These are phyloP conservation scores for Neurospora sp. DNA, from an alignment of 495 filamentous ascomycete genomes.

Conservation along the genomic window DNA sequence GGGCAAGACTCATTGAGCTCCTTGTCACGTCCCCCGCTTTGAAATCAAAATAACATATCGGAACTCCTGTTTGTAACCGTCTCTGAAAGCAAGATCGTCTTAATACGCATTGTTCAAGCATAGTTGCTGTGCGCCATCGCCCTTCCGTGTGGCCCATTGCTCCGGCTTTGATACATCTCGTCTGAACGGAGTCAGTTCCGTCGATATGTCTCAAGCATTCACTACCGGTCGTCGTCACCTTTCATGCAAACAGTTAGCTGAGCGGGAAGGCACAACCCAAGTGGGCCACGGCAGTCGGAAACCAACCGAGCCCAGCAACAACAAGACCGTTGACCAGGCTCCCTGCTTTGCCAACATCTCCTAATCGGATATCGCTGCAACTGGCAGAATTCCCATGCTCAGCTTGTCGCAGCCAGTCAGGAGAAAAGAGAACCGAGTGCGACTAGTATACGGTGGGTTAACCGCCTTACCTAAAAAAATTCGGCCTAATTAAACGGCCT, in stretches of 20 bases:
- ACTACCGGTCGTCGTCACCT: not conserved
- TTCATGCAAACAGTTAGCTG: not conserved
- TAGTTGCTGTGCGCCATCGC: not conserved
- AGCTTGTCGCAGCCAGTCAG: not conserved
- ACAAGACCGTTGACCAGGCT: not conserved
- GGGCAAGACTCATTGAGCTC: not conserved
- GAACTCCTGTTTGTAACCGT: not conserved
- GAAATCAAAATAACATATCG: not conserved
- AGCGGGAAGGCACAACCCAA: not conserved
- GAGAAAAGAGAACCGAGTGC: not conserved
- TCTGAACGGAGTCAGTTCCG: not conserved
- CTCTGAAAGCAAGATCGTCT: not conserved
- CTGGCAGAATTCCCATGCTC: not conserved
- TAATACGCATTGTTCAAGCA: not conserved
- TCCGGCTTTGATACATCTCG: not conserved
- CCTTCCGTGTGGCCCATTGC: not conserved
- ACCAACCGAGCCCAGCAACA: not conserved
- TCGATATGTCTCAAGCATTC: not conserved
- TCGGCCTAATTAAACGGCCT: not conserved
- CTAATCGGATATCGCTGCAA: not conserved
- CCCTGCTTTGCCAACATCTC: not conserved
- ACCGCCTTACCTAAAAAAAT: not conserved
- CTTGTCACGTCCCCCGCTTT: not conserved
- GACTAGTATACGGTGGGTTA: not conserved
- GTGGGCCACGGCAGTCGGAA: not conserved